These are phyloP conservation scores for Clarireedia hainanense DNA, from an alignment of 2,329 filamentous ascomycete genomes.

Conservation along the genomic window DNA sequence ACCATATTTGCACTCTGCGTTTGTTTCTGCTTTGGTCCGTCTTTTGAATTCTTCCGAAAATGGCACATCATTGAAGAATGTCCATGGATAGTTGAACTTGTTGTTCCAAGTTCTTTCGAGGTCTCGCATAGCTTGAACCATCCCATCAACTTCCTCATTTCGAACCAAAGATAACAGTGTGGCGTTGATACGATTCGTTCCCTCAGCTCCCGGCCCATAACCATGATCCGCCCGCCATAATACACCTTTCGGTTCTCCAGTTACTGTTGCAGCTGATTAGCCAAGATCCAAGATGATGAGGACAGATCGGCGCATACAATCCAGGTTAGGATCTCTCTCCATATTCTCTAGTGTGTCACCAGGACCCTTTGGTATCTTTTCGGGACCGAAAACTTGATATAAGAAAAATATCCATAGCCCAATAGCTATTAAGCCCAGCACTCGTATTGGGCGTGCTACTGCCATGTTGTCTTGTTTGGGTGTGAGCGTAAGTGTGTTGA, in stretches of 20 bases:
- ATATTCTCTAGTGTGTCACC: conserved; percentile 48
- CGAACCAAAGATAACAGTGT: conserved; percentile 87
- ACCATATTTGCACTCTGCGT: conserved; percentile 83
- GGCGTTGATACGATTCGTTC: conserved; percentile 82
- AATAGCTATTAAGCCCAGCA: conserved; percentile 63
- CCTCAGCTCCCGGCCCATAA: conserved; percentile 67
- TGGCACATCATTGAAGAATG: conserved; percentile 94
- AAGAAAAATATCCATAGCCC: conserved; percentile 72
- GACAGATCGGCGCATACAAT: conserved; percentile 54
- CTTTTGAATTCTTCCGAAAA: conserved; percentile 91
- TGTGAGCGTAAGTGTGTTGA: conserved; percentile 8
- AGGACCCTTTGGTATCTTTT: conserved; percentile 35
- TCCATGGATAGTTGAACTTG: conserved; percentile 99
- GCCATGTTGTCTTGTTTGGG: conserved; percentile 53
- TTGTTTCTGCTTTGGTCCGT: conserved; percentile 72
- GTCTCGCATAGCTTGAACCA: conserved; percentile 83
- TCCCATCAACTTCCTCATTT: conserved; percentile 77
- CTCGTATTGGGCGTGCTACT: conserved; percentile 75
- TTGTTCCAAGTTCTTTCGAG: conserved; percentile 92
- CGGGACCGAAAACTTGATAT: conserved; percentile 62
- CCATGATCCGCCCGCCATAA: conserved; percentile 67
- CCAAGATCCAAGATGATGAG: not conserved
- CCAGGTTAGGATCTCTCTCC: conserved; percentile 75
- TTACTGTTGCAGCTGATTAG: conserved; percentile 45
- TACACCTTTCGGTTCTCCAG: conserved; percentile 71